Evolutionary conservation across 1,284 basidiomycete species (phyloP), one percentile per base, ranked within the genome.

Genomic region (Coniferiporia weirii): DNA sequence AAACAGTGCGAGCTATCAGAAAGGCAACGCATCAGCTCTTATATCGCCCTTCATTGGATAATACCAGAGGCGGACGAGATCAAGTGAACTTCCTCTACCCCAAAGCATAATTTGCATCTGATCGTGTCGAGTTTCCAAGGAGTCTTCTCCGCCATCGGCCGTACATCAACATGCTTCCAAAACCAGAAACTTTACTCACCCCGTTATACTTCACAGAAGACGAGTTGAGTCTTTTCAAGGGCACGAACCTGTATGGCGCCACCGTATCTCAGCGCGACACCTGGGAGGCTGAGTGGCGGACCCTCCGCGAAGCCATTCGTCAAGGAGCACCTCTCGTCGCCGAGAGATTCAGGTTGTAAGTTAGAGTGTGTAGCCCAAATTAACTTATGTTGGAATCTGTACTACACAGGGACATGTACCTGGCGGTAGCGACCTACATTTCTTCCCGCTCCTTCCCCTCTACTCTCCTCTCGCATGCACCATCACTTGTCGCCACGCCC

Each of bases 381-480:
- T n/a, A 4, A 6, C 4, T 55, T 9, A 49, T 38, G 49, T 48
- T 59, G 59, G 59, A 40, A 64, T 46, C 47, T 45, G 45, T 43
- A 34, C 32, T n/a, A 34, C 8, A 12, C 59, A 94, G 92, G 88
- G 81, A 87, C 5, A 69, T 73, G 15, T 95, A 90, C 67, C 74
- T 88, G 3, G 78, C 82, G 0, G 84, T 88, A 1, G 75, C 84
- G 15, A 92, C 90, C 0, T 87, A 91, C 67, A 76, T 93, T 46
- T 91, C 91, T 0, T 95, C 93, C 1, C 82, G 94, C 48, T 89
- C 93, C 0, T 96, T 96, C 68, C 91, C 93, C 0, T 95, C 92
- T 0, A 83, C 84, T 1, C 72, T 96, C 10, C 77, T 96, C 27
- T 83, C 82, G 4, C 65, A 73, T 4, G 73, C 67, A 0, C 83